phyloP scores from a whole-genome alignment of 352 stramenopile species.

The Phytopythium ostracodes region DNA sequence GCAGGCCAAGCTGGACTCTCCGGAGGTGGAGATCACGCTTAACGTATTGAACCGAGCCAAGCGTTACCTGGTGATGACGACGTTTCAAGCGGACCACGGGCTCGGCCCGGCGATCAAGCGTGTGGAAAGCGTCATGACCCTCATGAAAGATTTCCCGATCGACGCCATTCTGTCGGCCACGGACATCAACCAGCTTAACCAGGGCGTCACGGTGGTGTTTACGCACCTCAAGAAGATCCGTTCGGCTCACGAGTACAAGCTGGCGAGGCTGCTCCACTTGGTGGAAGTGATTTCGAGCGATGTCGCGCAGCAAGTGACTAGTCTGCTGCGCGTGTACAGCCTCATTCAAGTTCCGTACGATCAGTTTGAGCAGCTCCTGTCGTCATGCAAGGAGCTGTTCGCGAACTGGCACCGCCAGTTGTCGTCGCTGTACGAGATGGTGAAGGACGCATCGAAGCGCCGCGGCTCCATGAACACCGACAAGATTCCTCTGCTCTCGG shows the following conservation, averaged over 20 bases:
- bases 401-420: conserved; percentile 85
- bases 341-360: conserved; percentile 83
- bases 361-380: conserved; percentile 75
- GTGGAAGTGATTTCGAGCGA: conserved; percentile 88
- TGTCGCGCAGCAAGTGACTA: conserved; percentile 77
- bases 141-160: conserved; percentile 94
- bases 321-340: conserved; percentile 76
- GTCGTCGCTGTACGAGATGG: conserved; percentile 78
- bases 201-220: conserved; percentile 81
- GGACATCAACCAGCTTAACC: conserved; percentile 78
- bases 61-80: conserved; percentile 86
- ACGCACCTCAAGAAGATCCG: conserved; percentile 90
- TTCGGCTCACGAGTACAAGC: conserved; percentile 86
- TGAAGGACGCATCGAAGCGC: conserved; percentile 83
- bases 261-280: conserved; percentile 69
- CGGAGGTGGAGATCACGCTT: conserved; percentile 90
- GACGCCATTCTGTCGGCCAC: conserved; percentile 89
- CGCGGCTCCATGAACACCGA: conserved; percentile 79
- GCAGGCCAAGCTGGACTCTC: conserved; percentile 83
- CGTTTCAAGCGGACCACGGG: conserved; percentile 89
- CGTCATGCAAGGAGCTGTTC: conserved; percentile 82
- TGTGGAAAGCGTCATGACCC: conserved; percentile 86
- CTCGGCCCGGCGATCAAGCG: conserved; percentile 82
- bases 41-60: conserved; percentile 91
- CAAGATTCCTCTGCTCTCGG: conserved; percentile 72